Base-by-base conservation (phyloP, 805 yeast genomes). In the Yarrowia sp. region DNA sequence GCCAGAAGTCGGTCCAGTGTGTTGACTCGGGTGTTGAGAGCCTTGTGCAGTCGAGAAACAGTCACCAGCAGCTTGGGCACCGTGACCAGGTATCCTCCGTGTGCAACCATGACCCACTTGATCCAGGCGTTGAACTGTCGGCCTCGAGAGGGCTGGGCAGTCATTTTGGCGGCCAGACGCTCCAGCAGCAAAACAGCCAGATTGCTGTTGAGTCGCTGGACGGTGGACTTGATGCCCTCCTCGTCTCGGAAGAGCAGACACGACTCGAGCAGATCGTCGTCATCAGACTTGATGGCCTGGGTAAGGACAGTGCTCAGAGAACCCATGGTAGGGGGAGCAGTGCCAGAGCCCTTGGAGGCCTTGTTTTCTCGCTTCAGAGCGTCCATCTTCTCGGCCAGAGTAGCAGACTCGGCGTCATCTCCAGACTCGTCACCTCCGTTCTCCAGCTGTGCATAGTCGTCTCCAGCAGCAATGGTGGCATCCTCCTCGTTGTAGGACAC, bases 211-310 rank as follows among this genome's bases (percentile, higher is more conserved):
- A 89, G 75, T 60, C 84, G 76, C 68, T 83, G 81, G 45, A 88
- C 80, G 0, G 89, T 82, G 13, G 80, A 76, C 73, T 82, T 80
- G 66, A 86, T 80, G 65, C 83, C 80, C 31, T 74, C 78, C 57
- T 84, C 83, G 68, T 84, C 85, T 22, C 81, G 74, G 66, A 79
- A 79, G 67, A 77, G 73, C 68, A 95, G 80, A 11, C 96, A 96
- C 2, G 90, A 85, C 74, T 95, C 98, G 67, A 95, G 80, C 65
- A 95, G 79, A 9, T 95, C 79, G 71, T 87, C 92, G 74, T 95
- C 99, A 71, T 89, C 90, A 18, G 96, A 86, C 71, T 85, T 86
- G 67, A 95, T 80, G 0, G 99, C 93, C 77, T 95, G 99, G 13
- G 92, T 80, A 50, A 95, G 80, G n/a, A 95, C 84, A 1, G 89